Evolutionary conservation across 192 early-diverging fungal genomes (phyloP), one percentile per base, ranked within the genome.

Genomic region (Fimicolochytrium jonesii): DNA sequence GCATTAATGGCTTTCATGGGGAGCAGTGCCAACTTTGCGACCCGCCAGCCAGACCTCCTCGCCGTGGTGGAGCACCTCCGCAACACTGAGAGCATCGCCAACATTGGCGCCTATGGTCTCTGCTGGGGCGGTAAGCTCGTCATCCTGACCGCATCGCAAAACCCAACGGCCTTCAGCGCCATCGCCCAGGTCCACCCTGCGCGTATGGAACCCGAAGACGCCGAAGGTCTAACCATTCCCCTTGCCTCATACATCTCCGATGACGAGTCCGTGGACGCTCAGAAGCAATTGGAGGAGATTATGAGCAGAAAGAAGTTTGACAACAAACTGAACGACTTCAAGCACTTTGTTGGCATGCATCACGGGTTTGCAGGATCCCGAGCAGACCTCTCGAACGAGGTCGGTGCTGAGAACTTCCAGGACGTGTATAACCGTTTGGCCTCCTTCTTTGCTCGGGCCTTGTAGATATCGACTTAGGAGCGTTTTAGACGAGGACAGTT

Each of bases 121-220:
- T 88, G 87, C 77, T 88, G 87, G 87, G 87, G 88, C 37, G 81
- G 73, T 11, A 73, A 82, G 55, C 45, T 61, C 30, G 76, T 87
- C 52, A 66, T 80, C 18, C 72, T 75, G 4, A 49, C 73, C 32
- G 77, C 77, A 64, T 72, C 23, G 73, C 72, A 3, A 17, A 64
- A 73, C 35, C 74, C 78, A 4, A 56, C 65, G 2, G 81, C 77
- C 7, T 72, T 82, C 41, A 56, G 62, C 10, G 72, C 79, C 3
- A 57, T 79, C 9, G 80, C 82, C 0, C 73, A 85, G 6, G 75
- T 83, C 31, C 88, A 90, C 43, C 86, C 88, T 18, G 80, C 87
- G n/a, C 71, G 81, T 42, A 60, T 85, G 46, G 55, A 69, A 1
- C 41, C 67, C 13, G 77, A 72, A 6, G 76, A 84, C 43, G 64